These are phyloP conservation scores for Coffea eugenioides DNA, from an alignment of 257 asterid species.

Conservation along the genomic window DNA sequence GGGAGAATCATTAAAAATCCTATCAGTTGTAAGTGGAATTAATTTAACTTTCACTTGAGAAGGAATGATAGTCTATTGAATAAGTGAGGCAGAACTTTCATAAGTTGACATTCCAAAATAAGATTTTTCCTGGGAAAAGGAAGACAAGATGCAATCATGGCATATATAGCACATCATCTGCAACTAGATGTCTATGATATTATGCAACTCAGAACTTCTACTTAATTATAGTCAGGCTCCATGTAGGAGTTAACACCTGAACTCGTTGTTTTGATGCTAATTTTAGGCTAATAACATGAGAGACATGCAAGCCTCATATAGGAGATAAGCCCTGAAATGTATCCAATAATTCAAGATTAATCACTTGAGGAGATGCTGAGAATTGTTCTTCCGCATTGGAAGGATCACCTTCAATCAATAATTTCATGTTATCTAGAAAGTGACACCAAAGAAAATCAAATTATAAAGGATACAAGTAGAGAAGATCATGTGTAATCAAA, in stretches of 20 bases:
- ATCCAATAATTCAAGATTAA: not conserved
- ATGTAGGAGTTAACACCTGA: not conserved
- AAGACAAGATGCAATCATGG: not conserved
- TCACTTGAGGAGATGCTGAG: slow-evolving; percentile 7
- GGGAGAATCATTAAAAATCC: too few relatives aligned
- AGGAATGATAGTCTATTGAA: too few relatives aligned
- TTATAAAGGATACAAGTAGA: not conserved
- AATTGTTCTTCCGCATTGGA: not conserved
- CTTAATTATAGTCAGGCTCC: not conserved
- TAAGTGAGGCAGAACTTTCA: not conserved
- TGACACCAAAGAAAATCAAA: not conserved
- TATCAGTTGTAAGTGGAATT: too few relatives aligned
- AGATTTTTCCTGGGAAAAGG: not conserved
- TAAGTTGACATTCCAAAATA: not conserved
- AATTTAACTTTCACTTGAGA: too few relatives aligned
- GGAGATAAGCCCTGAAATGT: not conserved
- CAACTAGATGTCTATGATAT: not conserved
- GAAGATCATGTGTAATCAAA: not conserved
- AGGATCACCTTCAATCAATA: not conserved
- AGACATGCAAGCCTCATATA: not conserved
- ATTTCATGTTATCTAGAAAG: not conserved
- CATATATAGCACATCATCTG: not conserved
- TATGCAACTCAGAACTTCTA: not conserved
- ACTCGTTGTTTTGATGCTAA: not conserved
- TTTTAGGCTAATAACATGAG: not conserved